Evolutionary conservation across 768 basidiomycete genomes (phyloP).

Genomic region (Mycena rosella): DNA sequence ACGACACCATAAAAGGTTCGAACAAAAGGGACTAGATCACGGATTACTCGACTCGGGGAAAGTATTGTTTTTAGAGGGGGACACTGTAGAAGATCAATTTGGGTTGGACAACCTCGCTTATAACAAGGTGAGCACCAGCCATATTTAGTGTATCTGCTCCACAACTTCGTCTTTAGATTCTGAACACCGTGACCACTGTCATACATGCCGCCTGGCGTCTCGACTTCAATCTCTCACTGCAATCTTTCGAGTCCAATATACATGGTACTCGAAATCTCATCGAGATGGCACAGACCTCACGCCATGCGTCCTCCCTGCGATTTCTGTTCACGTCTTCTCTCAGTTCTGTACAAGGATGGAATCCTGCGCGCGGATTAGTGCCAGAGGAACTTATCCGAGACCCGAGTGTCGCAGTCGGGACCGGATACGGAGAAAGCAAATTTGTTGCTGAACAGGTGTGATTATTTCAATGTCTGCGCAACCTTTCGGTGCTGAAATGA

Average conservation of each 20-base stretch:
- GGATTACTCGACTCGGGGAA: conserved; percentile 39
- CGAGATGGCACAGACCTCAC: conserved; percentile 46
- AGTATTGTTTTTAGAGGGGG: conserved; percentile 44
- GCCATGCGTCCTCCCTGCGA: neutral
- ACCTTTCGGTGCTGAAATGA: no score
- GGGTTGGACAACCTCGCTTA: conserved; percentile 40
- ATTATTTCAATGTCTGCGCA: no score
- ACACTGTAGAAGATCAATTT: conserved; percentile 36
- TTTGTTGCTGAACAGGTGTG: conserved; percentile 34
- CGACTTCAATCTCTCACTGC: conserved; percentile 58
- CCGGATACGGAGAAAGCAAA: conserved; percentile 37
- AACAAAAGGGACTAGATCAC: conserved; percentile 43
- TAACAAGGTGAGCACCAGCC: conserved; percentile 34
- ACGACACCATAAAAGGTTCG: conserved; percentile 41
- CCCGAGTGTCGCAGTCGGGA: neutral
- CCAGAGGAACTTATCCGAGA: conserved; percentile 34
- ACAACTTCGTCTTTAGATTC: conserved; percentile 36
- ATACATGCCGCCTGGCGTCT: conserved; percentile 61
- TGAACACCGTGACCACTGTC: conserved; percentile 43
- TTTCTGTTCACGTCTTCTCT: conserved; percentile 36
- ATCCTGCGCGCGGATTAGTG: conserved; percentile 20
- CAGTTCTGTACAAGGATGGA: conserved; percentile 30
- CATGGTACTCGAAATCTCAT: conserved; percentile 55
- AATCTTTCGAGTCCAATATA: conserved; percentile 60
- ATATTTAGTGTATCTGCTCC: neutral